Base-by-base conservation (phyloP, 192 early-diverging fungal species). In the Linnemannia schmuckeri region DNA sequence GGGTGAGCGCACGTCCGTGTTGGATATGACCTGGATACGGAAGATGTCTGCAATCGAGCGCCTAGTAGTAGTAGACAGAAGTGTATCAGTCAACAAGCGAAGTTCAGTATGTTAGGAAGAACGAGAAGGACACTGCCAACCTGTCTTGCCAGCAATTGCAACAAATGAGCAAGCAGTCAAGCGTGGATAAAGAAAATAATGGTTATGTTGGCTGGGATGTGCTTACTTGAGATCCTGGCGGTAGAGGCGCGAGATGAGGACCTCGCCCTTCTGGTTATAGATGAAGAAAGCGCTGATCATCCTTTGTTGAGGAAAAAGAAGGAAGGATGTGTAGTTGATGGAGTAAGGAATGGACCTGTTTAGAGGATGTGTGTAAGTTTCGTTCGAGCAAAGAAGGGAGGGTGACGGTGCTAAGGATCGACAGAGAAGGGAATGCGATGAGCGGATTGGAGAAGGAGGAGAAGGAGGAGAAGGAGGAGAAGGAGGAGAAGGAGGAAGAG, bases 201-300 rank as follows among this genome's bases (percentile, higher is more conserved):
- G n/a, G 22, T 1, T 0, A 38, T 42, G 38, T 52, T 52, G 49
- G 1, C 6, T 37, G 18, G 13, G 6, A 54, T 52, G 49, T 52
- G 78, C 89, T 85, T 91, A 97, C 97, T 98, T 98, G 46, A 98
- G 92, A 85, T 99, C 98, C 80, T 97, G 95, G 63, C 97, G 94
- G 90, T 98, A 99, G 33, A 98, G 89, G 71, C 98, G 93, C 38
- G 97, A 98, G 76, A 99, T 98, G 44, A 99, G 95, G 24, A 99
- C 97, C 88, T 99, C 98, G 71, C 98, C 98, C 89, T 99, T 99
- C 83, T 96, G 97, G 92, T 98, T 99, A 91, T 98, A 98, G 68
- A 99, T 96, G 88, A 99, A 98, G 80, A 99, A 93, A 27, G 94
- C 97, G 87, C 95, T 96, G 70, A 99, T 94, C 97, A 99, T 99